These are phyloP conservation scores for Microthyrium microscopicum DNA, from an alignment of 2,329 filamentous ascomycete species.

Conservation along the genomic window DNA sequence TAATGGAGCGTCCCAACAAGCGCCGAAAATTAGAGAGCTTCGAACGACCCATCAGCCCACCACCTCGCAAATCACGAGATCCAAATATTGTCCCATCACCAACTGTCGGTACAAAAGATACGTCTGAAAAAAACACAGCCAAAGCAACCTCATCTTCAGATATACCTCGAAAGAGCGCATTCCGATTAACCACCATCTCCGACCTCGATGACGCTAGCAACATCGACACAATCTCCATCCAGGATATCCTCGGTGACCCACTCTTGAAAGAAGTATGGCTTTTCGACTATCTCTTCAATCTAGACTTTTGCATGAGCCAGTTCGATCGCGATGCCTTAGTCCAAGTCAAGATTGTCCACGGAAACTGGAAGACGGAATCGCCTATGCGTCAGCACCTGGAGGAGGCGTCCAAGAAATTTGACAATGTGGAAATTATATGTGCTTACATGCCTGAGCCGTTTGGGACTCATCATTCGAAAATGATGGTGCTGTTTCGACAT, in stretches of 20 bases:
- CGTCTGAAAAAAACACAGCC: no score
- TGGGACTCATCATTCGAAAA: slow-evolving; percentile 75
- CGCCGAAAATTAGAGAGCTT: no score
- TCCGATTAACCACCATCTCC: slow-evolving; percentile 53
- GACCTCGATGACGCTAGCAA: slow-evolving; percentile 47
- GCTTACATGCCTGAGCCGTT: slow-evolving; percentile 73
- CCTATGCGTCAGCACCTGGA: slow-evolving; percentile 30
- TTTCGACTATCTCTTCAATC: slow-evolving; percentile 51
- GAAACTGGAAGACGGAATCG: slow-evolving; percentile 53
- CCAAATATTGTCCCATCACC: no score
- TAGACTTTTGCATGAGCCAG: slow-evolving; percentile 43
- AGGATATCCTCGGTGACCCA: slow-evolving; percentile 56
- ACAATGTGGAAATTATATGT: slow-evolving; percentile 52
- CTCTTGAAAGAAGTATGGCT: slow-evolving; percentile 57
- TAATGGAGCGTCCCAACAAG: no score
- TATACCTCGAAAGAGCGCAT: no score
- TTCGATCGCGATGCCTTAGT: slow-evolving; percentile 42
- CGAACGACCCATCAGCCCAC: no score
- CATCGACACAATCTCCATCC: slow-evolving; percentile 45
- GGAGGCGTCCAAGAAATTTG: slow-evolving; percentile 43
- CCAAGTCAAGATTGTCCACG: slow-evolving; percentile 43
- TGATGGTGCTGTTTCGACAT: slow-evolving; percentile 67
- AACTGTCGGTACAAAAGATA: no score
- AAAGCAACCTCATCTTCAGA: no score
- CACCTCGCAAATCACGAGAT: no score